These are phyloP conservation scores for Pichia sp. DNA, from an alignment of 1,139 yeast species.

Conservation along the genomic window DNA sequence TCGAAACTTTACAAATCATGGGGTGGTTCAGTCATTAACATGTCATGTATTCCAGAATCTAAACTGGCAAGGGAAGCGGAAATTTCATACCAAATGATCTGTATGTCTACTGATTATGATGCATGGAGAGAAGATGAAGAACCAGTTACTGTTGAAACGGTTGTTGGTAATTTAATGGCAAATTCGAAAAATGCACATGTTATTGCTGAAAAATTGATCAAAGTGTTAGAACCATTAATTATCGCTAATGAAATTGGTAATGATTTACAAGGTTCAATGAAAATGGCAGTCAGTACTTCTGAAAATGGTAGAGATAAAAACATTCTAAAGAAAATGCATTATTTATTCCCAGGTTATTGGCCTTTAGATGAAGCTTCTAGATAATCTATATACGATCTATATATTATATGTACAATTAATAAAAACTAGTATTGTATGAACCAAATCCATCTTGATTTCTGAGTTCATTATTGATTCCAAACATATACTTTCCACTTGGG, in stretches of 20 bases:
- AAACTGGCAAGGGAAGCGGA: constrained; percentile 97
- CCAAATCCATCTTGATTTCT: constrained; percentile 2
- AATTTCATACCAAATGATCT: constrained; percentile 92
- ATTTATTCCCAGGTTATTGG: constrained; percentile 92
- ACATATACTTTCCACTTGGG: constrained; percentile 10
- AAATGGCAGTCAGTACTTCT: constrained; percentile 72
- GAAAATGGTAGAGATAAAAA: constrained; percentile 71
- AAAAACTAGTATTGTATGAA: constrained; percentile 4
- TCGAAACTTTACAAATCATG: constrained; percentile 78
- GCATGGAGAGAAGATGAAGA: constrained; percentile 96
- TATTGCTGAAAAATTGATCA: constrained; percentile 65
- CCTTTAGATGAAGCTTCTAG: constrained; percentile 29
- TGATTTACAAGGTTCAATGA: constrained; percentile 70
- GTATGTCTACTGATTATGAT: constrained; percentile 98
- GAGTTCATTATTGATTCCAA: constrained; percentile 6
- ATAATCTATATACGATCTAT: neutral
- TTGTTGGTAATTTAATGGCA: constrained; percentile 82
- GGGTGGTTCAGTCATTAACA: constrained; percentile 94
- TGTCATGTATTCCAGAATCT: constrained; percentile 94
- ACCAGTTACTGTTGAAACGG: constrained; percentile 95
- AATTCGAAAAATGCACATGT: constrained; percentile 81
- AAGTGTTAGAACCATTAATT: constrained; percentile 57
- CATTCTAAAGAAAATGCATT: constrained; percentile 74
- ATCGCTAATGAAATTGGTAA: constrained; percentile 59
- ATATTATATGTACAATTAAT: neutral